Evolutionary conservation across 257 asterid genomes (phyloP).

Genomic region (Solanum pennellii): DNA sequence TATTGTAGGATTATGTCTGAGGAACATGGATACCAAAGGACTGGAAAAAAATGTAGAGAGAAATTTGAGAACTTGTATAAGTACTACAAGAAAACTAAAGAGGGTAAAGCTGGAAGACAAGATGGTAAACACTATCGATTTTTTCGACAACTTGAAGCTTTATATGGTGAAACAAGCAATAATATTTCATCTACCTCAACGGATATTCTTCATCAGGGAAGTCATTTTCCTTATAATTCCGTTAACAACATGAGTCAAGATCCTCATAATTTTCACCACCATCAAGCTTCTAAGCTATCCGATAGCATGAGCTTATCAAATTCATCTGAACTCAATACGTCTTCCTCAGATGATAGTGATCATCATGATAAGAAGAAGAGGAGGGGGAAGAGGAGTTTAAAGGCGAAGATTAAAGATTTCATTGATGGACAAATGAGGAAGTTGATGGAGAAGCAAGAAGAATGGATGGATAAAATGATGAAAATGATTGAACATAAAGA

Average conservation of each 20-base stretch:
- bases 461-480: slow-evolving; percentile 83
- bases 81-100: slow-evolving; percentile 95
- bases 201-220: slow-evolving; percentile 1
- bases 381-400: slow-evolving; percentile 41
- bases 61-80: slow-evolving; percentile 92
- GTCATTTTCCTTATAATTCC: background rate
- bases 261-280: background rate
- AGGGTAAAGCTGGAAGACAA: slow-evolving; percentile 93
- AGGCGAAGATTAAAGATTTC: slow-evolving; percentile 52
- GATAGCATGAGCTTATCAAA: slow-evolving; percentile 76
- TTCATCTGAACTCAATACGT: slow-evolving; percentile 47
- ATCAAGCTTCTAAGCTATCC: slow-evolving; percentile 22
- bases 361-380: slow-evolving; percentile 19
- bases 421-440: slow-evolving; percentile 72
- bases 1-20: slow-evolving; percentile 75
- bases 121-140: slow-evolving; percentile 96
- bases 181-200: slow-evolving; percentile 10
- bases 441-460: slow-evolving; percentile 77
- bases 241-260: background rate
- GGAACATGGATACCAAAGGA: slow-evolving; percentile 87
- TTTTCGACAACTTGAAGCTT: slow-evolving; percentile 96
- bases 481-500: slow-evolving; percentile 64
- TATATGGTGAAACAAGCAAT: slow-evolving; percentile 55
- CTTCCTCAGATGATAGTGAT: slow-evolving; percentile 48
- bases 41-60: slow-evolving; percentile 97